These are phyloP conservation scores for Arachis stenosperma DNA, from an alignment of 306 rosid genomes.

Conservation along the genomic window DNA sequence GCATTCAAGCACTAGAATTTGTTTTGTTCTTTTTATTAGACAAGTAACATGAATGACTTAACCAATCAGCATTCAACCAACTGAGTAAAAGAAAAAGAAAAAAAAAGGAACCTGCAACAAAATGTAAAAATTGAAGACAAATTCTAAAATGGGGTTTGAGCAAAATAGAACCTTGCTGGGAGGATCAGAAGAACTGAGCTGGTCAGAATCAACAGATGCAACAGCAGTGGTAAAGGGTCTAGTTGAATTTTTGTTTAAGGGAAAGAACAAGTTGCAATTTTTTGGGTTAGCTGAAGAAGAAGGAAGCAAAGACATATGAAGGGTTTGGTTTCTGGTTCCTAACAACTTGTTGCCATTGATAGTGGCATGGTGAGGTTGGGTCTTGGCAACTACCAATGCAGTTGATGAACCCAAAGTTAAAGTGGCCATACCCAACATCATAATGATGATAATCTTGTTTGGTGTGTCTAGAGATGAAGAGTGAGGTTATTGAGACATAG, in stretches of 20 bases:
- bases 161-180: constrained; percentile 52
- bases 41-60: background rate
- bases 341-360: background rate
- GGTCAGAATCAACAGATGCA: constrained; percentile 77
- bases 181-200: constrained; percentile 63
- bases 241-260: constrained; percentile 43
- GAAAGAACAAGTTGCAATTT: constrained; percentile 45
- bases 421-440: constrained; percentile 50
- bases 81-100: background rate
- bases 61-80: background rate
- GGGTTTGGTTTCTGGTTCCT: constrained; percentile 30
- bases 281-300: constrained; percentile 33
- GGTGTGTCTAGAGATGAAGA: constrained; percentile 17
- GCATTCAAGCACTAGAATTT: background rate
- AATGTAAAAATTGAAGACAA: constrained; percentile 1
- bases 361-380: constrained; percentile 34
- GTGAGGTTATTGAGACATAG: background rate
- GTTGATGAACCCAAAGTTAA: constrained; percentile 55
- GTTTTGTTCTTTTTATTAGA: background rate
- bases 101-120: background rate
- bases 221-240: constrained; percentile 58
- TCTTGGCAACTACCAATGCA: constrained; percentile 41
- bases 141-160: constrained; percentile 21
- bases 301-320: constrained; percentile 22
- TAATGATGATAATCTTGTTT: background rate